Base-by-base conservation (phyloP, 441 rosid species). In the Isatis lusitanica region DNA sequence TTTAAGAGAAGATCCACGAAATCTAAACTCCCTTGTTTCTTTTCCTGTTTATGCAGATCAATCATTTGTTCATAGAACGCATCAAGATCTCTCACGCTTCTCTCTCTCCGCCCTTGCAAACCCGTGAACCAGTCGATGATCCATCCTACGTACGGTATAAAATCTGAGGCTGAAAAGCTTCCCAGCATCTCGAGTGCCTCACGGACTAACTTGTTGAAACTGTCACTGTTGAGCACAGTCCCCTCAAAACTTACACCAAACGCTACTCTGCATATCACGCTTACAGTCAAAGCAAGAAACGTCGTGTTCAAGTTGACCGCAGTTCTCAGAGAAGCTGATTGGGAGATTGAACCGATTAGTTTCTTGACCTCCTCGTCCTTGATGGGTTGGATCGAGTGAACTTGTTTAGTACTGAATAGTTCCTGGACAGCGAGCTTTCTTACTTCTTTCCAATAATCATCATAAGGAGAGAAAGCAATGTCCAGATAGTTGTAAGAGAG, bases 401-500 rank as follows among this genome's bases (percentile, higher is more conserved):
- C 86, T 53, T 77, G 79, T 70, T 85, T 85, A 15, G 56, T 43
- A 74, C 84, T 84, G 5, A 87, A 84, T 7, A 90, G 74, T 66
- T 88, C 83, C 0, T 81, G 73, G 53, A 81, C 76, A 52, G 48
- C 18, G 1, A 81, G 26, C 63, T 85, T 88, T 35, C 86, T 48
- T 46, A 78, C 44, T 44, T 85, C 82, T 74, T 88, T 83, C 86
- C 92, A 88, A 26, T 78, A 58, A 10, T 80, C 79, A 38, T 71
- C 46, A 43, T 70, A 88, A 2, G 86, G 88, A 1, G 88, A 38
- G 24, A 85, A 85, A 21, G 80, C 86, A 1, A 87, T 18, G 50
- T 88, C 92, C 5, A 71, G 10, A 17, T 73, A 73, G 39, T 82
- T 80, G 82, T 87, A 84, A 1, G 94, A 59, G 28, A 87, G 80